A percentile compares a stretch with the other conserved stretches of the same genome.
Conservation (phyloP, 2,329 filamentous ascomycete genomes). For the Sclerotinia subarctica region DNA sequence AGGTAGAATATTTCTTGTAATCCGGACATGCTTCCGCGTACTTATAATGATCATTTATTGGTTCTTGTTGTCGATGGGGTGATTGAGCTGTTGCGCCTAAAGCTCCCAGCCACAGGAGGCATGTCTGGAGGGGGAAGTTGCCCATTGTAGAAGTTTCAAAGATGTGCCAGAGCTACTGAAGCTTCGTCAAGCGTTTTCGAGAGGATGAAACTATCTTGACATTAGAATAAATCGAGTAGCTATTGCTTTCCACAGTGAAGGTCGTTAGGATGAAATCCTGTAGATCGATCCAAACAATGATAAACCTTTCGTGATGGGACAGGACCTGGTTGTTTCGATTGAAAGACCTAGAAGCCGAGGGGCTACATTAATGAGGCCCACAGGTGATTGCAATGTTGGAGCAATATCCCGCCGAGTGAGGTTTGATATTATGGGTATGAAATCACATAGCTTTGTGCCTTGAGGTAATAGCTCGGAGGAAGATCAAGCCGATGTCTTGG, state of each 20-base stretch:
- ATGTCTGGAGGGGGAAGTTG: not conserved
- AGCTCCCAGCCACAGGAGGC: slow-evolving; percentile 18
- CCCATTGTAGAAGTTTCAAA: not conserved
- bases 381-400: not conserved
- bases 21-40: slow-evolving; percentile 38
- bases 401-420: not conserved
- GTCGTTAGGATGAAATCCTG: not conserved
- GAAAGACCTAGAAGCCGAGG: too few species aligned
- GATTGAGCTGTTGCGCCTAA: slow-evolving; percentile 17
- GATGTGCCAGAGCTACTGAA: not conserved
- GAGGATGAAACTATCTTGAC: not conserved
- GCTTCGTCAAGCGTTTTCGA: not conserved
- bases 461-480: not conserved
- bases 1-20: slow-evolving; percentile 38
- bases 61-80: slow-evolving; percentile 12
- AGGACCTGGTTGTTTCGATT: not conserved
- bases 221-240: not conserved
- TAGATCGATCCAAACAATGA: slow-evolving; percentile 11
- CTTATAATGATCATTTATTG: slow-evolving; percentile 7
- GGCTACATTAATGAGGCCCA: too few species aligned
- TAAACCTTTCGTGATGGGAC: not conserved
- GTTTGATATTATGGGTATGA: not conserved
- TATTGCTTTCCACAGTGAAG: not conserved
- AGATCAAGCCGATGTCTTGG: not conserved
- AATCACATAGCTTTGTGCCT: not conserved